These are phyloP conservation scores for Rauvolfia tetraphylla DNA, from an alignment of 257 asterid genomes.

Conservation along the genomic window DNA sequence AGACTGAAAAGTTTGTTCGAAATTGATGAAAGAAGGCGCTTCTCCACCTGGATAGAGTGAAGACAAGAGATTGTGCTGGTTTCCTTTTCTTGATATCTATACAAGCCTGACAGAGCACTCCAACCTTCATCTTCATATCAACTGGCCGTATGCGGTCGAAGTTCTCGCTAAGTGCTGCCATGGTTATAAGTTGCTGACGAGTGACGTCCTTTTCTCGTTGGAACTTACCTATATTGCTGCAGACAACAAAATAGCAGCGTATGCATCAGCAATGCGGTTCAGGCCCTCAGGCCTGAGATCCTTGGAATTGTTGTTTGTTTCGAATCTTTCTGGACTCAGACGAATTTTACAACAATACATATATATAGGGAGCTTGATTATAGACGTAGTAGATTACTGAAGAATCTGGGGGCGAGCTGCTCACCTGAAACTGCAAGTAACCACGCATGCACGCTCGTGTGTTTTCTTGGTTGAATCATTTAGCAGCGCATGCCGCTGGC, in stretches of 20 bases:
- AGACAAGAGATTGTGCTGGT: no score
- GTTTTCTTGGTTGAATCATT: background rate
- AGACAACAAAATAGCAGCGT: slow-evolving; percentile 1
- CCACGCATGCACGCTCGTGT: background rate
- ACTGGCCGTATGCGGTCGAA: background rate
- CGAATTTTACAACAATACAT: background rate
- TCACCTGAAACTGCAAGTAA: slow-evolving; percentile 17
- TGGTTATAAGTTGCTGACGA: background rate
- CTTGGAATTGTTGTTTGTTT: slow-evolving; percentile 20
- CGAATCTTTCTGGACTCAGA: slow-evolving; percentile 1
- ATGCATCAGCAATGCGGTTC: slow-evolving; percentile 8
- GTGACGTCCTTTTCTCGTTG: background rate
- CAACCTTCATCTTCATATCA: no score
- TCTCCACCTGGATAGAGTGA: no score
- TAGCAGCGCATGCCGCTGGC: background rate
- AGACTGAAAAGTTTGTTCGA: no score
- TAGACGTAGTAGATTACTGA: background rate
- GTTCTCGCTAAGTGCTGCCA: background rate
- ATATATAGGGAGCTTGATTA: no score
- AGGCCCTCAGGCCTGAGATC: background rate
- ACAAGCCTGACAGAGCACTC: no score
- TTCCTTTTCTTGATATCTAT: no score
- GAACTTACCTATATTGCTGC: background rate
- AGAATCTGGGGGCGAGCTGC: no score
- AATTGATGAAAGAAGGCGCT: no score